Conservation (phyloP, 2,329 filamentous ascomycete genomes). For the Lasiodiplodia sp. region DNA sequence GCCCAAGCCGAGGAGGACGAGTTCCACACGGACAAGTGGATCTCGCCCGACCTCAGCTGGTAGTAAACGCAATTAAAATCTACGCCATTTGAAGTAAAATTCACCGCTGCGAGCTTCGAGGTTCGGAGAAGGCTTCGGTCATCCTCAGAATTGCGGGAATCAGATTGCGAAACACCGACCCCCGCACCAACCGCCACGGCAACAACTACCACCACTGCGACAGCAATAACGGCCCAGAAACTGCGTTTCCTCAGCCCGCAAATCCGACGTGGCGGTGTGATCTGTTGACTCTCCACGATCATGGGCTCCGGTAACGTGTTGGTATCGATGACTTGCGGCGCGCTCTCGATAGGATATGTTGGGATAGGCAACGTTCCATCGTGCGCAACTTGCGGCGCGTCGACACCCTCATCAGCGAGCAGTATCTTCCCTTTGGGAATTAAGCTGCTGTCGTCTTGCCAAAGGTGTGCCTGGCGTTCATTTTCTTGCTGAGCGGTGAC, state of each 20-base stretch:
- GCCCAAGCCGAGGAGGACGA: neutral
- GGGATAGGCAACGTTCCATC: neutral
- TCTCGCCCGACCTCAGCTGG: neutral
- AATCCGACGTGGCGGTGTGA: neutral
- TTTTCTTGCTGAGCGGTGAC: neutral
- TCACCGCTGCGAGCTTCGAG: neutral
- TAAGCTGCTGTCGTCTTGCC: neutral
- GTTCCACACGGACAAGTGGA: neutral
- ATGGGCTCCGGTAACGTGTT: neutral
- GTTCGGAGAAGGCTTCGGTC: neutral
- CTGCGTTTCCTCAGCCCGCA: neutral
- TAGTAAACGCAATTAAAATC: neutral
- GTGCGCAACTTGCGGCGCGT: neutral
- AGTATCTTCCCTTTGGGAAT: neutral
- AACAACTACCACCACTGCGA: neutral
- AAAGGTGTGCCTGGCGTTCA: neutral
- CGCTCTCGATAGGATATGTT: neutral
- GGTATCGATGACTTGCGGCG: neutral
- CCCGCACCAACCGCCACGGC: neutral
- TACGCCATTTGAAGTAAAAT: neutral
- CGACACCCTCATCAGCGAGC: neutral
- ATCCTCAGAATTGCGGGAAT: neutral
- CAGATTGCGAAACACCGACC: neutral
- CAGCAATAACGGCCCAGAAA: neutral
- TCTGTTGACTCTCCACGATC: neutral